Evolutionary conservation across 2,329 filamentous ascomycete genomes (phyloP).

Genomic region (Ascochyta lentis): DNA sequence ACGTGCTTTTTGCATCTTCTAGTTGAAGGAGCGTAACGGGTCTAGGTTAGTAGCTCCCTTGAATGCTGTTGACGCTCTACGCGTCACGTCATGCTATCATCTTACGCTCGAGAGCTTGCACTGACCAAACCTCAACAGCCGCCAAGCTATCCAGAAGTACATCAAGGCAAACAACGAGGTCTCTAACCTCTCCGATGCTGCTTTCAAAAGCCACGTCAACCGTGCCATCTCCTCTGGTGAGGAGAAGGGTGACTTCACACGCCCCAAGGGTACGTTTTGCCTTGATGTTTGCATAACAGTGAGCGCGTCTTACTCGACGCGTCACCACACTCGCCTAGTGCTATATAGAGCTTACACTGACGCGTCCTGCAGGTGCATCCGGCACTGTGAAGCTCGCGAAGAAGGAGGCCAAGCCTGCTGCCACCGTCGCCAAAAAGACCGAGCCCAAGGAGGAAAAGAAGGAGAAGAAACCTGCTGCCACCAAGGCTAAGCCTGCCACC

Average conservation of each 20-base stretch:
- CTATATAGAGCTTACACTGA: conserved; percentile 24
- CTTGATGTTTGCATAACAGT: not conserved
- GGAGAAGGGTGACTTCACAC: conserved; percentile 84
- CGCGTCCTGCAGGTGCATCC: conserved; percentile 68
- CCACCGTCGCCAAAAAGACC: conserved; percentile 36
- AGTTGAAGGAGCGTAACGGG: conserved; percentile 75
- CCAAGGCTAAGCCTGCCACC: conserved; percentile 36
- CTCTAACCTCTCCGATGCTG: conserved; percentile 59
- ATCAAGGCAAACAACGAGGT: conserved; percentile 74
- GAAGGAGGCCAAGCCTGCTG: conserved; percentile 62
- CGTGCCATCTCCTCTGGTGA: conserved; percentile 81
- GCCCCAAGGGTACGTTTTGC: conserved; percentile 81
- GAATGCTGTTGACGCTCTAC: conserved; percentile 28
- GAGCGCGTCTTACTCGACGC: conserved; percentile 2
- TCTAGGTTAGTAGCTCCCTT: conserved; percentile 64
- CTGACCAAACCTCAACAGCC: conserved; percentile 58
- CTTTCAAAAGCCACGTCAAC: conserved; percentile 82
- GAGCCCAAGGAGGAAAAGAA: conserved; percentile 46
- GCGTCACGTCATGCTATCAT: conserved; percentile 37
- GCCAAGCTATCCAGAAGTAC: conserved; percentile 78
- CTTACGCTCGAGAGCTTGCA: conserved; percentile 26
- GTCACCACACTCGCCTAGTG: not conserved
- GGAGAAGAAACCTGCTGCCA: conserved; percentile 36
- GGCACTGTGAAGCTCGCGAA: conserved; percentile 92
- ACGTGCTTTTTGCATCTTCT: conserved; percentile 53